Evolutionary conservation across 2,329 filamentous ascomycete genomes (phyloP).

Genomic region (Colletotrichum truncatum): DNA sequence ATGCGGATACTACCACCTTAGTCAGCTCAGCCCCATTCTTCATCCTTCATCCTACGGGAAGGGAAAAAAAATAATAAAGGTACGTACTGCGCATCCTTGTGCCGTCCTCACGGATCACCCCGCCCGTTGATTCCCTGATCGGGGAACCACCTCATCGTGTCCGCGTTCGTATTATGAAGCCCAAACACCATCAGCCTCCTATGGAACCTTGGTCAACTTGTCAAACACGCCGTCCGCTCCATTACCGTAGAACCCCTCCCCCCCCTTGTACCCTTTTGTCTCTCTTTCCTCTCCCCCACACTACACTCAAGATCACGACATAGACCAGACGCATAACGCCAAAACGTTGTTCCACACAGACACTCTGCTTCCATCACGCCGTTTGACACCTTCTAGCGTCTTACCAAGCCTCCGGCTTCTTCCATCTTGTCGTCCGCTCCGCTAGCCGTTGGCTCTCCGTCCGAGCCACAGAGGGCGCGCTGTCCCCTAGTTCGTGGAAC

Average conservation of each 20-base stretch:
- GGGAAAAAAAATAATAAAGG: background rate
- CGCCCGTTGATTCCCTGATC: background rate
- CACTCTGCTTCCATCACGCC: background rate
- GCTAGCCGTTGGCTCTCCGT: background rate
- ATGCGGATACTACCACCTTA: too few species aligned
- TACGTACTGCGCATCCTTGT: background rate
- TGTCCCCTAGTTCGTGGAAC: background rate
- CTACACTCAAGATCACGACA: background rate
- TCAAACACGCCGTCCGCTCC: constrained; percentile 9
- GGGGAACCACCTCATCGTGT: constrained; percentile 14
- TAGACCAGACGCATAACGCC: background rate
- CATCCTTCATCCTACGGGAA: too few species aligned
- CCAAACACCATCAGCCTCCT: background rate
- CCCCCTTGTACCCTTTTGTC: background rate
- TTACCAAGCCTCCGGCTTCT: too few species aligned
- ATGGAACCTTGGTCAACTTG: background rate
- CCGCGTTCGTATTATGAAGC: constrained; percentile 21
- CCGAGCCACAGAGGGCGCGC: background rate
- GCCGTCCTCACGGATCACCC: background rate
- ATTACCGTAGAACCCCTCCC: background rate
- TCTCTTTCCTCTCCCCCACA: background rate
- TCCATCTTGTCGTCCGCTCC: background rate
- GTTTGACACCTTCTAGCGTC: constrained; percentile 11
- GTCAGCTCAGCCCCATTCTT: too few species aligned
- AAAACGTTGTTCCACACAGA: background rate